Base-by-base conservation (phyloP, 257 asterid genomes). In the Solanum virginianum region DNA sequence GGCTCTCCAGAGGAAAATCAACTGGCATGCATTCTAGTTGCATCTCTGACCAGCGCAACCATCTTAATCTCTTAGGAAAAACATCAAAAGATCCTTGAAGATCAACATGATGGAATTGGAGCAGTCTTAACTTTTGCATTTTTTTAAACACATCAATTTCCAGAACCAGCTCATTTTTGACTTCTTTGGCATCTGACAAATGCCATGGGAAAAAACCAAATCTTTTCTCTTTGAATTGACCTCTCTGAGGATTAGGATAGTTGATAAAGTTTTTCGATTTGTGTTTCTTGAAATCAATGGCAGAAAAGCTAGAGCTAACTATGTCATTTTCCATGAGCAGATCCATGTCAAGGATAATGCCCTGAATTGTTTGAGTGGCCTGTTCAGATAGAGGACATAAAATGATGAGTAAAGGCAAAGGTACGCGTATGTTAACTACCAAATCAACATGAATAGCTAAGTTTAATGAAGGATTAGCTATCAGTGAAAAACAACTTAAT, bases 11-110 rank as follows among this genome's bases (percentile, higher is more conserved):
- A 45, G 85, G 83, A 86, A 86, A 86, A 55, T 86, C 88, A 57
- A 16, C 17, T 81, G 88, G 83, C 66, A 82, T 56, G 81, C 51
- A 86, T 29, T 49, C 77, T 55, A 77, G 5, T 59, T 60, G 79
- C 55, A 82, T 56, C 43, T 55, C 83, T 12, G 75, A 51, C 88
- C 88, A 86, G 15, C 36, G 45, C n/a, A 86, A 32, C 85, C 83
- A 86, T 69, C 68, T 86, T 72, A 86, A 82, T 70, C 63, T 86
- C 85, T 71, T 71, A 26, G 88, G 85, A 71, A 86, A 70, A 41
- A 71, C 59, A 16, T 86, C 77, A 81, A 70, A 82, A 11, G 60
- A 71, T 18, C 88, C 88, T 69, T 22, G 43, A 59, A 86, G 85
- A 57, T 71, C 77, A 22, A 82, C 80, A 24, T 80, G 53, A 71